phyloP scores from a whole-genome alignment of 177 flowering plant species.

The Vitis hybrid region DNA sequence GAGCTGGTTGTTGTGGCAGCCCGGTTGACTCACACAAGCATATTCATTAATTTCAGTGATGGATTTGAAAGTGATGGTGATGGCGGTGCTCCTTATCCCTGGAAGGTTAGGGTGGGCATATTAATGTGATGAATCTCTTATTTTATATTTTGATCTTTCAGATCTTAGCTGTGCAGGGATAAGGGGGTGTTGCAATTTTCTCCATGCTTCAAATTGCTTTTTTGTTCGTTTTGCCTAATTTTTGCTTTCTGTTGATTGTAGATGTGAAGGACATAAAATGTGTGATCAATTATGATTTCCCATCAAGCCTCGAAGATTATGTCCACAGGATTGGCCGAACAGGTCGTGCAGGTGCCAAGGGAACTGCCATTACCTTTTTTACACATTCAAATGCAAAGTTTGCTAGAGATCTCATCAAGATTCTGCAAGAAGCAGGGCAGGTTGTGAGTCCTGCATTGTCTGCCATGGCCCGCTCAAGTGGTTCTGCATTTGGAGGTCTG shows the following conservation, averaged over 20 bases:
- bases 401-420: conserved; percentile 80
- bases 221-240: conserved; percentile 5
- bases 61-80: conserved; percentile 38
- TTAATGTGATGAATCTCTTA: conserved; percentile 62
- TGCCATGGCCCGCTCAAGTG: conserved; percentile 54
- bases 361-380: conserved; percentile 82
- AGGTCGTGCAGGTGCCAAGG: conserved; percentile 97
- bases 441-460: conserved; percentile 62
- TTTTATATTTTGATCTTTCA: conserved; percentile 48
- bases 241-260: conserved; percentile 39
- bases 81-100: conserved; percentile 93
- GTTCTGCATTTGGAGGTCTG: conserved; percentile 50
- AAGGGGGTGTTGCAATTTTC: conserved; percentile 52
- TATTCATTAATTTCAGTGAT: conserved; percentile 23
- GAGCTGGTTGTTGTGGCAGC: conserved; percentile 89
- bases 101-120: conserved; percentile 92
- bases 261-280: conserved; percentile 99
- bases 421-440: conserved; percentile 87
- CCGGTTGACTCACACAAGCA: conserved; percentile 74
- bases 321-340: conserved; percentile 98
- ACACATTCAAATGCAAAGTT: conserved; percentile 78
- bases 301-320: conserved; percentile 92
- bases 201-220: conserved; percentile 1
- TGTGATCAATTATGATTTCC: conserved; percentile 96
- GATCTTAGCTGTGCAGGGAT: conserved; percentile 80